A percentile compares a stretch with the other conserved stretches of the same genome.
These are phyloP conservation scores for Clonostachys chloroleuca DNA, from an alignment of 2,329 filamentous ascomycete species.

Conservation along the genomic window DNA sequence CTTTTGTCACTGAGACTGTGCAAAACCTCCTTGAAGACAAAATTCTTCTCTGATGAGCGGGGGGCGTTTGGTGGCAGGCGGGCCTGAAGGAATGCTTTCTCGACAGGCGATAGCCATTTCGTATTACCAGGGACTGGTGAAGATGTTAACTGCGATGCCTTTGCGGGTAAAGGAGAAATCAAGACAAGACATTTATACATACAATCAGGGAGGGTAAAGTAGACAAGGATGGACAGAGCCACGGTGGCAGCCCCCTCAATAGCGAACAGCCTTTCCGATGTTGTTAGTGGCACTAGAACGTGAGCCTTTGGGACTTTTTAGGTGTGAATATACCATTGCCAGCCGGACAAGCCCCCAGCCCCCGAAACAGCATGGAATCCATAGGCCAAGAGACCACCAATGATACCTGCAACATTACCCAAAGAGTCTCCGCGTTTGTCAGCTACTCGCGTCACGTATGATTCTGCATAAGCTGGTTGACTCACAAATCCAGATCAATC, in stretches of 20 bases:
- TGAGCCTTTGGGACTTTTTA: background rate
- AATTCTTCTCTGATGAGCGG: conserved; percentile 30
- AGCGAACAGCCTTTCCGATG: conserved; percentile 21
- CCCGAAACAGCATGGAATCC: conserved; percentile 33
- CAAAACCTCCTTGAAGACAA: conserved; percentile 29
- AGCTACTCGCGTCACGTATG: background rate
- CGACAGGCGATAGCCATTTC: conserved; percentile 35
- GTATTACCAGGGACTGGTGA: conserved; percentile 34
- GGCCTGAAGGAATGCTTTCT: conserved; percentile 44
- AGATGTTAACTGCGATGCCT: no score
- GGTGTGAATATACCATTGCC: conserved; percentile 12
- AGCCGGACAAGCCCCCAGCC: conserved; percentile 20
- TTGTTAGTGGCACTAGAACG: background rate
- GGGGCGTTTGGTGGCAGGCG: conserved; percentile 37
- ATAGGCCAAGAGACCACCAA: conserved; percentile 36
- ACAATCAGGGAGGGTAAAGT: conserved; percentile 50
- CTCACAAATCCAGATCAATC: conserved; percentile 38
- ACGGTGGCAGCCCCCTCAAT: conserved; percentile 42
- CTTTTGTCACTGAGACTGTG: conserved; percentile 29
- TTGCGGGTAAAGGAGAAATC: no score
- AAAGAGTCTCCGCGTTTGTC: conserved; percentile 19
- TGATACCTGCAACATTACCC: conserved; percentile 32
- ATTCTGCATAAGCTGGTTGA: background rate
- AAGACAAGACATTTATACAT: conserved; percentile 5
- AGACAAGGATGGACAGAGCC: conserved; percentile 37